Evolutionary conservation across 208 protist species (phyloP).

Genomic region (Trichomonas tenax): DNA sequence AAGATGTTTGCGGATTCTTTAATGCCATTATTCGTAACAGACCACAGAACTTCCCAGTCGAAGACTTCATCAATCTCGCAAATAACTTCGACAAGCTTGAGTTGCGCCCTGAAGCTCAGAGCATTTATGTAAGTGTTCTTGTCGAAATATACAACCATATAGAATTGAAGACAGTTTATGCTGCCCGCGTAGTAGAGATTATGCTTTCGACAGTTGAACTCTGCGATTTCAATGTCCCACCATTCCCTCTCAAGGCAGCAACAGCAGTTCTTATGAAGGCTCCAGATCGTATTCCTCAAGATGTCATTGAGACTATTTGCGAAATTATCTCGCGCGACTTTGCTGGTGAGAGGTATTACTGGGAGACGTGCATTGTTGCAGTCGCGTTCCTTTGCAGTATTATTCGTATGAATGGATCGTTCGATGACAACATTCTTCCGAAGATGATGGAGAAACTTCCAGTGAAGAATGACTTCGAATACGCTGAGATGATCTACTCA

Average conservation of each 20-base stretch:
- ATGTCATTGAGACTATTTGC: neutral
- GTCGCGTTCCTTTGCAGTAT: neutral
- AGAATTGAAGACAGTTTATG: neutral
- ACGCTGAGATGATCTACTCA: neutral
- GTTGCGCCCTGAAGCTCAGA: neutral
- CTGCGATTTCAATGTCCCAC: neutral
- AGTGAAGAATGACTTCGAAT: neutral
- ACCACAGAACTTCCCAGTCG: neutral
- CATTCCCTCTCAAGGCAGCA: neutral
- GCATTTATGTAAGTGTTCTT: neutral
- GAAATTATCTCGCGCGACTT: neutral
- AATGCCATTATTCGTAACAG: neutral
- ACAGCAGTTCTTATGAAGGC: neutral
- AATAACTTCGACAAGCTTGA: neutral
- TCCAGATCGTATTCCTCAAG: neutral
- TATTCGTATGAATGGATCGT: neutral
- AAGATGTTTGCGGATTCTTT: neutral
- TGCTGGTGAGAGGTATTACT: neutral
- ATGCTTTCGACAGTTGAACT: neutral
- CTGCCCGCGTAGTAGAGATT: neutral
- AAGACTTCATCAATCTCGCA: neutral
- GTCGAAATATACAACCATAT: neutral
- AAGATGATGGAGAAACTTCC: neutral
- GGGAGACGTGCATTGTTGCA: neutral
- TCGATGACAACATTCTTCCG: neutral